A percentile compares a stretch with the other conserved stretches of the same genome.
phyloP scores from a whole-genome alignment of 495 filamentous ascomycete genomes.

The Mytilinidion resinicola region DNA sequence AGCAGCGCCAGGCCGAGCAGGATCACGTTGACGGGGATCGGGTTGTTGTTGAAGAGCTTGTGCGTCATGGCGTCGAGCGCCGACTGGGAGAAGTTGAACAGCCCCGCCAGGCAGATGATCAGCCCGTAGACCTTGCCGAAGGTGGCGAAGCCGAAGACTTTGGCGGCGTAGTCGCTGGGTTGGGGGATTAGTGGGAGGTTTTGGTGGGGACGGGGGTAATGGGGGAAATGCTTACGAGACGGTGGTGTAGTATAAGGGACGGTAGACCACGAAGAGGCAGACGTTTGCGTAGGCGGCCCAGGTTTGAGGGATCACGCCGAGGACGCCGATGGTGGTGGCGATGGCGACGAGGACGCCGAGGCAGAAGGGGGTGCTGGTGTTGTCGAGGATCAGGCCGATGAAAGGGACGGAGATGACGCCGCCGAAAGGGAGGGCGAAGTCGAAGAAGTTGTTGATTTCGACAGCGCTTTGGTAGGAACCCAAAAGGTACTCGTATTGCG shows the following conservation, averaged over 20 bases:
- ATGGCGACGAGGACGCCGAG: conserved; percentile 64
- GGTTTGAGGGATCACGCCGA: conserved; percentile 66
- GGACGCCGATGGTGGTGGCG: conserved; percentile 70
- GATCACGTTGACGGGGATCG: conserved; percentile 69
- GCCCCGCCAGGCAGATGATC: conserved; percentile 79
- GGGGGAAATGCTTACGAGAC: conserved; percentile 49
- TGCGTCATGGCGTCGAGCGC: conserved; percentile 78
- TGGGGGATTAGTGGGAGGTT: conserved; percentile 15
- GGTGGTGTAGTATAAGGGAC: conserved; percentile 71
- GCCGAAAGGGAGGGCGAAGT: conserved; percentile 79
- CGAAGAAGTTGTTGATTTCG: conserved; percentile 77
- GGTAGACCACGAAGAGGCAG: conserved; percentile 69
- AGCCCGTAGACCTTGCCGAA: conserved; percentile 96
- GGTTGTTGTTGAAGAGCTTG: conserved; percentile 60
- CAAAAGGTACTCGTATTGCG: conserved; percentile 81
- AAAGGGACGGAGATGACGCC: conserved; percentile 82
- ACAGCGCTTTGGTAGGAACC: conserved; percentile 50
- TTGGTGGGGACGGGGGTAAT: background rate
- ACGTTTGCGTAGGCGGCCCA: conserved; percentile 75
- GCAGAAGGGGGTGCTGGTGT: conserved; percentile 63
- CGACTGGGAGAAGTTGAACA: conserved; percentile 82
- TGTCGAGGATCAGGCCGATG: conserved; percentile 77
- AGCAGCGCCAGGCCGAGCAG: conserved; percentile 55
- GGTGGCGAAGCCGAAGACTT: conserved; percentile 92
- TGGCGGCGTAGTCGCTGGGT: conserved; percentile 74